A percentile compares a stretch with the other conserved stretches of the same genome.
Evolutionary conservation across 2,329 filamentous ascomycete genomes (phyloP).

Genomic region (Hypoxylon sp.): DNA sequence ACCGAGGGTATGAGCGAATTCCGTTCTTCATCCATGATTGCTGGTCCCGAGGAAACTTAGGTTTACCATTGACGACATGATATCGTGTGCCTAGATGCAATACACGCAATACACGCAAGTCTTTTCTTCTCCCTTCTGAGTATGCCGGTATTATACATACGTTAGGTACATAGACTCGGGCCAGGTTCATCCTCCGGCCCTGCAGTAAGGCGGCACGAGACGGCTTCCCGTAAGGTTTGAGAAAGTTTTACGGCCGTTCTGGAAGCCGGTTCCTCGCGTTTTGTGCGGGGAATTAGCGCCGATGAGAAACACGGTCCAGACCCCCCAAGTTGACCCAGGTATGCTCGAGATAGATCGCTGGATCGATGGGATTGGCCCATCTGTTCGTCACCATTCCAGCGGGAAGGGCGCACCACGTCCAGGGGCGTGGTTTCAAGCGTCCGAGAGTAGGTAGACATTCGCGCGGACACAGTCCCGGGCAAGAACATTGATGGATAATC

Average conservation of each 20-base stretch:
- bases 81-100: conserved; percentile 14
- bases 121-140: background rate
- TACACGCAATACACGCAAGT: background rate
- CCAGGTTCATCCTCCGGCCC: background rate
- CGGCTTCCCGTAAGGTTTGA: conserved; percentile 3
- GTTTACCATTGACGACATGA: conserved; percentile 40
- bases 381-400: conserved; percentile 27
- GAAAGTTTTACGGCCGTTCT: conserved; percentile 6
- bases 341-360: background rate
- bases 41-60: conserved; percentile 19
- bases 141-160: background rate
- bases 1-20: background rate
- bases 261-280: conserved; percentile 2
- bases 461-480: background rate
- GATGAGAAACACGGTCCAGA: background rate
- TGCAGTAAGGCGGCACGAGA: conserved; percentile 22
- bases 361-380: conserved; percentile 1
- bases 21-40: background rate
- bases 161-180: too few relatives aligned
- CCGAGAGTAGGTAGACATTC: conserved; percentile 13
- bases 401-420: conserved; percentile 19
- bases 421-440: conserved; percentile 21
- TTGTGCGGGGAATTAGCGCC: background rate
- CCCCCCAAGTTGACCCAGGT: background rate
- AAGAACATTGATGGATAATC: conserved; percentile 22